Conservation (phyloP, 169 alveolate species). For the Eimeria tenella region DNA sequence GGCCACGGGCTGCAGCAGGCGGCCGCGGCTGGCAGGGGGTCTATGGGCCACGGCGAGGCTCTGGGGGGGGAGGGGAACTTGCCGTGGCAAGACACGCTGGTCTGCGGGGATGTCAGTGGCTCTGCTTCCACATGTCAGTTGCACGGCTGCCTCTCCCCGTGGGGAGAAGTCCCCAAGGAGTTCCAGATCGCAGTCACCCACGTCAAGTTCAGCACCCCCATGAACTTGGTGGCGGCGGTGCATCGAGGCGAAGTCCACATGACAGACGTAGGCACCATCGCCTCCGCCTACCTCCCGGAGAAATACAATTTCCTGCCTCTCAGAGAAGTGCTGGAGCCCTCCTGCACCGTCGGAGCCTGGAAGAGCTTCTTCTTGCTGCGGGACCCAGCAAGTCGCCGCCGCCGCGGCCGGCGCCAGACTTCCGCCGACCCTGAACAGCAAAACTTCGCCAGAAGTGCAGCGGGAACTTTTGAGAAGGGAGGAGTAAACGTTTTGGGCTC, state of each 20-base stretch:
- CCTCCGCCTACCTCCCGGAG: slow-evolving; percentile 54
- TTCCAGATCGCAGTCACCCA: slow-evolving; percentile 22
- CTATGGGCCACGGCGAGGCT: background rate
- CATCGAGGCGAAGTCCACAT: slow-evolving; percentile 65
- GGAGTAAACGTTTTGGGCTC: background rate
- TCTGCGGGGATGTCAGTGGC: slow-evolving; percentile 32
- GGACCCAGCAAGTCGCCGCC: slow-evolving; percentile 9
- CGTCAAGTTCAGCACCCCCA: slow-evolving; percentile 61
- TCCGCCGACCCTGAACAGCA: background rate
- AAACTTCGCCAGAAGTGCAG: background rate
- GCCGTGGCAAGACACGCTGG: slow-evolving; percentile 20
- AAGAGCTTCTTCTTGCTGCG: slow-evolving; percentile 53
- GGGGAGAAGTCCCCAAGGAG: slow-evolving; percentile 47
- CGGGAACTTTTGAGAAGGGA: background rate
- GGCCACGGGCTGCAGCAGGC: slow-evolving; percentile 21
- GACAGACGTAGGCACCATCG: slow-evolving; percentile 63
- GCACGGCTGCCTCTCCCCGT: slow-evolving; percentile 68
- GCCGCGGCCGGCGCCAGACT: slow-evolving; percentile 23
- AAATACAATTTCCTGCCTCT: slow-evolving; percentile 60
- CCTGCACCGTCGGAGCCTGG: slow-evolving; percentile 64
- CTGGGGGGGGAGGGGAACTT: slow-evolving; percentile 4
- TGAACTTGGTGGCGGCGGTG: slow-evolving; percentile 58
- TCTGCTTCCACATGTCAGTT: slow-evolving; percentile 19
- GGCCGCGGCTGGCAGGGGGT: background rate
- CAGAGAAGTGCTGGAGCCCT: slow-evolving; percentile 61